phyloP scores from a whole-genome alignment of 192 early-diverging fungal species.

The Jimgerdemannia flammicorona region DNA sequence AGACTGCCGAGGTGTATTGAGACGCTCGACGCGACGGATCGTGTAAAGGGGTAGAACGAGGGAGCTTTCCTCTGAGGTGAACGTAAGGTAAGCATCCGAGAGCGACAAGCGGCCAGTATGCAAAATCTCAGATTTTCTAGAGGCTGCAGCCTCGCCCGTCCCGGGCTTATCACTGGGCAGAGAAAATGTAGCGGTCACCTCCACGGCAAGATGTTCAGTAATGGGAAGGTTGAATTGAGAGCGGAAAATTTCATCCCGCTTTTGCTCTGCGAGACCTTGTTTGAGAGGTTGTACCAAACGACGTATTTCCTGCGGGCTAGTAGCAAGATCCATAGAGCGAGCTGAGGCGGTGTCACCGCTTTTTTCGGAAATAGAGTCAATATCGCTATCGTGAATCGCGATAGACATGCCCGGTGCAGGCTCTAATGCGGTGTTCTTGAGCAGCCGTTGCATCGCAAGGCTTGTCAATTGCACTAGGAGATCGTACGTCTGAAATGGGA shows the following conservation, averaged over 20 bases:
- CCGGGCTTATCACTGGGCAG: neutral
- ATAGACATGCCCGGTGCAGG: conserved; percentile 55
- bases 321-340: neutral
- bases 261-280: conserved; percentile 68
- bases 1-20: conserved; percentile 55
- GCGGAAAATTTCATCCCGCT: conserved; percentile 74
- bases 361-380: conserved; percentile 2
- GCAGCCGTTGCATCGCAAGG: conserved; percentile 80
- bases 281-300: conserved; percentile 45
- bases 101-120: conserved; percentile 75
- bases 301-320: conserved; percentile 18
- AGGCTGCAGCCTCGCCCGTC: neutral
- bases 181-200: conserved; percentile 35
- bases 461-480: conserved; percentile 88
- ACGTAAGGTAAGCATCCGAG: conserved; percentile 87
- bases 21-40: conserved; percentile 86
- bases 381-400: conserved; percentile 4
- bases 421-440: conserved; percentile 76
- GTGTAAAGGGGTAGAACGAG: conserved; percentile 86
- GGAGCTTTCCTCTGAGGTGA: conserved; percentile 65
- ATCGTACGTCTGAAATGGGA: conserved; percentile 65
- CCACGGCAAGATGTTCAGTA: conserved; percentile 69
- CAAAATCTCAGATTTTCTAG: conserved; percentile 1
- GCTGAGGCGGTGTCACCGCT: conserved; percentile 2
- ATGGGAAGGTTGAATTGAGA: conserved; percentile 73